Evolutionary conservation across 2,329 filamentous ascomycete genomes (phyloP), one percentile per base, ranked within the genome.

Genomic region (Daldinia sp.): DNA sequence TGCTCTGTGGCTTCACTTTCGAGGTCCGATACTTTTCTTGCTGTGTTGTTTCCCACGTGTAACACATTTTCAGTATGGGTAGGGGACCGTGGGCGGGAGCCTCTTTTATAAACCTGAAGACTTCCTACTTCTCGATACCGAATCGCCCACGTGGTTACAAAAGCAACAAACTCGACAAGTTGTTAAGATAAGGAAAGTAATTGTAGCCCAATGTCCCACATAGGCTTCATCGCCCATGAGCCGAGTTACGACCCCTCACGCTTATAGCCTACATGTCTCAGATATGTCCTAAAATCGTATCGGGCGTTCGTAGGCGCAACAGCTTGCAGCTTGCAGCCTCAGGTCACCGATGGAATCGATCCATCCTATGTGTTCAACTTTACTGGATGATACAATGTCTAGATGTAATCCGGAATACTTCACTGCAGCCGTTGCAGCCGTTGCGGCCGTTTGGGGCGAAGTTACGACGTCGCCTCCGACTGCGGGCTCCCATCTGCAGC

Each of bases 401-500:
- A 13, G 49, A 50, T 23, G 25, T 35, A 45, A 41, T 41, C 43
- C 27, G 37, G 50, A 25, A 41, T 50, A 45, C 53, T 39, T 67
- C 58, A 37, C 25, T 41, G 47, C 58, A 45, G 41, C 50, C n/a
- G n/a, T n/a, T n/a, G 47, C 58, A 45, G 41, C 50, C 58, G 37
- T 29, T 41, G 47, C 58, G 39, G 41, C 50, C 17, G 23, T 58
- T 58, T 56, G 48, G 8, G 32, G 50, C 25, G 25, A 27, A 49
- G 13, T 37, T 63, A 32, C 55, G 35, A 53, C 51, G 29, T 52
- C 29, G 51, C 39, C 58, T 67, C 65, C 65, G 65, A 67, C 52
- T 58, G 37, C 65, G 65, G 62, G 48, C 58, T 55, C 29, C 32
- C 9, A 34, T 37, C 51, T 63, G 65, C 65, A 67, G 58, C 62